Base-by-base conservation (phyloP, 805 yeast species). In the Candida sanyiensis region DNA sequence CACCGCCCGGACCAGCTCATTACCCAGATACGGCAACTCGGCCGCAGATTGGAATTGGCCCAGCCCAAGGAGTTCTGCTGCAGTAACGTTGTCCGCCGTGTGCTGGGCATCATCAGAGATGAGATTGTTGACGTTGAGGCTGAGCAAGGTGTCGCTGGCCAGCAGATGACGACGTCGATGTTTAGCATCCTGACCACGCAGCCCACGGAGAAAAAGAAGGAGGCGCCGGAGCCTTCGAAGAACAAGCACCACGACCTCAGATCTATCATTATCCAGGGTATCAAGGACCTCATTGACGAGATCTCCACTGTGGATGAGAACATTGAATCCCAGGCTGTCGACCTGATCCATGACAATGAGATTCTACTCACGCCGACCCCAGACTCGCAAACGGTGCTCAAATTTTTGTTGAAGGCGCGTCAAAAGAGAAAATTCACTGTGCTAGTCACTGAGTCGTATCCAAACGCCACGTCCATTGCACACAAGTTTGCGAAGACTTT, bases 281-380 rank as follows among this genome's bases (percentile, higher is more conserved):
- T 93, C 45, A 80, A 88, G 56, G 96, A 87, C 51, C 70, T 93
- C 42, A 78, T 89, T 40, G 97, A 93, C 61, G 98, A 93, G 61
- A 83, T 93, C 39, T 73, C 83, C 18, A 83, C 83, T 51, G 83
- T 85, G 32, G 89, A 87, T 54, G 97, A 90, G 51, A 90, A 90
- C 41, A 80, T 93, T 28, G 95, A 88, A 61, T 75, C 80, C 43
- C 85, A 88, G 80, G 83, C 96, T 13, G 83, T 82, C 26, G 99
- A 93, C 56, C 71, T 93, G 66, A 87, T 93, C 56, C 97, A 90
- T 61, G 97, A 93, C 53, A 83, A 88, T 56, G 93, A 84, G 59
- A 73, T 84, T 17, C 61, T 84, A 31, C 66, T 87, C 38, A 86
- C 97, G 0, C 96, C 97, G n/a, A 88, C 97, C 0, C 97, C 97